Percentiles rank a stretch among this genome's conserved stretches.
Conservation (phyloP, 2,329 filamentous ascomycete genomes). For the Claviceps citrina region DNA sequence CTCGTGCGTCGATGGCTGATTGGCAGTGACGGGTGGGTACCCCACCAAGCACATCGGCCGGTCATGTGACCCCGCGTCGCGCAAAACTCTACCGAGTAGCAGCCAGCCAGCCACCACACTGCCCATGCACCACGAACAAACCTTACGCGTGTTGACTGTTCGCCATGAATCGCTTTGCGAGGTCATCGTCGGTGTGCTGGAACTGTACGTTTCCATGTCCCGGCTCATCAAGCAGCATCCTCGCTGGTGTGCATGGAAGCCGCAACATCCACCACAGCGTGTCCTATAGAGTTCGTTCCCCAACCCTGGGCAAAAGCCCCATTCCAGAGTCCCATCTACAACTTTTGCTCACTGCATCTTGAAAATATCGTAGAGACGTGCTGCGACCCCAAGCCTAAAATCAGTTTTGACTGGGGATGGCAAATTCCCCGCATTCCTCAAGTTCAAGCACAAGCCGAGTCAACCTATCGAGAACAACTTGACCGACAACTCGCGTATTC, state of each 20-base stretch:
- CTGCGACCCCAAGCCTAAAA: too few relatives aligned
- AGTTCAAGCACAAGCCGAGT: background rate
- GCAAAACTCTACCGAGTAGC: too few relatives aligned
- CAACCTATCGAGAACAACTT: background rate
- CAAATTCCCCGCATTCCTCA: background rate
- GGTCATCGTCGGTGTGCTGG: slow-evolving; percentile 19
- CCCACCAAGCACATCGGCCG: background rate
- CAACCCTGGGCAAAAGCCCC: too few relatives aligned
- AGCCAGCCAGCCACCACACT: too few relatives aligned
- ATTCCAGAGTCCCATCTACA: too few relatives aligned
- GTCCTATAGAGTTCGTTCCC: background rate
- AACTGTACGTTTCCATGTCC: slow-evolving; percentile 14
- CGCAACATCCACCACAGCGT: background rate
- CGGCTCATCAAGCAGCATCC: background rate
- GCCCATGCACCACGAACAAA: too few relatives aligned
- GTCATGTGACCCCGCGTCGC: slow-evolving; percentile 2
- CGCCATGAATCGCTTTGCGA: slow-evolving; percentile 18
- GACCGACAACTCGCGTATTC: slow-evolving; percentile 16
- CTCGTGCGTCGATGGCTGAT: too few relatives aligned
- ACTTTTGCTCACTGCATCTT: slow-evolving; percentile 1
- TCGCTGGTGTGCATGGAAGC: background rate
- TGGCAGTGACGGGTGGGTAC: too few relatives aligned
- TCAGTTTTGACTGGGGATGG: too few relatives aligned
- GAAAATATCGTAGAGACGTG: slow-evolving; percentile 7
- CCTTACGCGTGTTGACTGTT: background rate